Base-by-base conservation (phyloP, 805 yeast species). In the Metschnikowia lochheadii region DNA sequence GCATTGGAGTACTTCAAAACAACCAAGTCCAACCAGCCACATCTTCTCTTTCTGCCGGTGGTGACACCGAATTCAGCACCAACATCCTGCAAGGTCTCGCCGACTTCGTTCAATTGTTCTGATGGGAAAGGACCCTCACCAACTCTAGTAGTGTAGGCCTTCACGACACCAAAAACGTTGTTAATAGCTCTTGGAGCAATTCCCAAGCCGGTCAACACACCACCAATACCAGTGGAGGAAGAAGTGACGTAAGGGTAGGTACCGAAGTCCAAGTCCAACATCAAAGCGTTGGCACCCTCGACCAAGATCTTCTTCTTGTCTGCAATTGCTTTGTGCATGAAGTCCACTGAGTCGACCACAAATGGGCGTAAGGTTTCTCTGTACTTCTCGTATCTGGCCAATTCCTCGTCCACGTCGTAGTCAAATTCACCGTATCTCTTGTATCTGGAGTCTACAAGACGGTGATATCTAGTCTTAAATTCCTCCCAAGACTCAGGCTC, bases 51-150 rank as follows among this genome's bases (percentile, higher is more conserved):
- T 76, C 99, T 85, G 59, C 99, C 99, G 35, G 99, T 94, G 56
- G 99, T 94, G 60, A 94, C 99, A 72, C 99, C 99, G 63, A 67
- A 88, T 73, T 94, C 99, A 51, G 91, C 96, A 63, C 99, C 99
- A 56, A 94, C 88, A 40, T 78, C 72, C 70, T 94, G 99, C 65
- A 94, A 78, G 58, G 82, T 81, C 63, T 87, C 96, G 64, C 99
- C 99, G 44, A 76, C 82, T 35, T 74, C 83, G 69, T 92, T 90
- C 66, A 91, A 80, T 69, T 91, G 98, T 73, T 94, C 99, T 50
- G 98, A 85, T 55, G 99, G 97, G 87, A 94, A 94, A 32, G 99
- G 99, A 57, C 99, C 99, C 67, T 91, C 98, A 63, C 99, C 99
- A 49, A 94, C 99, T 73, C 99, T 84, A 35, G 99, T 94, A 42